Conservation (phyloP, 192 early-diverging fungal species). For the Endogone sp. region DNA sequence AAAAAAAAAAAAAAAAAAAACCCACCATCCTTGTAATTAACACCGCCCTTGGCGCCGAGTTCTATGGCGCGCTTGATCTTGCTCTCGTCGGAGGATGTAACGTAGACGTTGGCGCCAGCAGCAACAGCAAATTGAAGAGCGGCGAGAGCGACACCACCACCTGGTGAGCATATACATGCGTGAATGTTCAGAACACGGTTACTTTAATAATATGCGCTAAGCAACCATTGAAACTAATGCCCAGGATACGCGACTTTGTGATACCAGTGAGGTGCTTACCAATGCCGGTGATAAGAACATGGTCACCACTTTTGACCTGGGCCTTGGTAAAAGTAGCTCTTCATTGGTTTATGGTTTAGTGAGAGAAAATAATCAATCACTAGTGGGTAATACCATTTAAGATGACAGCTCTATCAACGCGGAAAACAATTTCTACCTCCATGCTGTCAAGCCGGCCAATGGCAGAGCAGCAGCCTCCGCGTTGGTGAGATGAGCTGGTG, state of each 20-base stretch:
- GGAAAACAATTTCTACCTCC: conserved; percentile 18
- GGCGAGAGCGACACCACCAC: conserved; percentile 68
- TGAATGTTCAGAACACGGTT: too few relatives aligned
- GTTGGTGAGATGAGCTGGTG: conserved; percentile 54
- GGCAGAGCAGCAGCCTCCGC: conserved; percentile 66
- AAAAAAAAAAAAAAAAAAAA: background rate
- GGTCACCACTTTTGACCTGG: conserved; percentile 40
- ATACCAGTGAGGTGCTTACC: conserved; percentile 8
- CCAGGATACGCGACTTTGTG: background rate
- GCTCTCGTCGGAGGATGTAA: conserved; percentile 58
- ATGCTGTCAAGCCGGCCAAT: conserved; percentile 60
- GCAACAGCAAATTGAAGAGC: conserved; percentile 64
- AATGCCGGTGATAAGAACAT: conserved; percentile 69
- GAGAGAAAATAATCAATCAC: too few relatives aligned
- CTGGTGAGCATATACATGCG: background rate
- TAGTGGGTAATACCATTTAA: too few relatives aligned
- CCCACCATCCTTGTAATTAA: conserved; percentile 62
- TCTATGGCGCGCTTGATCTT: conserved; percentile 58
- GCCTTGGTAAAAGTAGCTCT: conserved; percentile 64
- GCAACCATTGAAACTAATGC: too few relatives aligned
- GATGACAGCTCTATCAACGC: background rate
- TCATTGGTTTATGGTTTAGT: conserved; percentile 15
- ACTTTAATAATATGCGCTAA: too few relatives aligned
- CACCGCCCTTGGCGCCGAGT: conserved; percentile 65
- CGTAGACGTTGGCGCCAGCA: conserved; percentile 65